phyloP scores from a whole-genome alignment of 148 eudicot genomes.

The Chenopodium formosanum region DNA sequence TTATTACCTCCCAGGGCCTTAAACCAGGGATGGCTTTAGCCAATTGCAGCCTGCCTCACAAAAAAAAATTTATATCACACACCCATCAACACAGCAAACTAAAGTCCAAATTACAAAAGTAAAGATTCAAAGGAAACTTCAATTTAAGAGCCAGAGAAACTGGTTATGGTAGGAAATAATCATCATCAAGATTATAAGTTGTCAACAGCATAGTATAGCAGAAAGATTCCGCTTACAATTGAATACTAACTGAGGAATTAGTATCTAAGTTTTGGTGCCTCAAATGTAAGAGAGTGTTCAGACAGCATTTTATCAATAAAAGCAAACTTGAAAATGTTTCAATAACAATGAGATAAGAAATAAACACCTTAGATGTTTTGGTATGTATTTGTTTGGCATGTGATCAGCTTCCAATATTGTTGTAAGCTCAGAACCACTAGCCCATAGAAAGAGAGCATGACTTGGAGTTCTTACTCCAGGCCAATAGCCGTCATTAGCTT shows the following conservation, averaged over 20 bases:
- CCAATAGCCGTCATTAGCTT: constrained; percentile 86
- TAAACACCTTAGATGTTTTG: constrained; percentile 67
- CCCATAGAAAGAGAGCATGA: constrained; percentile 88
- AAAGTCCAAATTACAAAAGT: background rate
- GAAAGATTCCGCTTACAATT: background rate
- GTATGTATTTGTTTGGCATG: constrained; percentile 88
- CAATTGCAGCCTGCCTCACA: constrained; percentile 55
- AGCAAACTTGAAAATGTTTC: background rate
- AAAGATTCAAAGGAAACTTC: background rate
- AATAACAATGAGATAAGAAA: background rate
- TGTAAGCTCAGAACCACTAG: constrained; percentile 86
- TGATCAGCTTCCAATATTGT: constrained; percentile 72
- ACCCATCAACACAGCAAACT: constrained; percentile 2
- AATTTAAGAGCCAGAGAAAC: background rate
- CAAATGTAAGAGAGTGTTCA: background rate
- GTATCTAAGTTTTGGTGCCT: background rate
- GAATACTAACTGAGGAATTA: background rate
- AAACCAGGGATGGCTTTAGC: constrained; percentile 73
- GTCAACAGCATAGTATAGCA: background rate
- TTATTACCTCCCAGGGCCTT: constrained; percentile 91
- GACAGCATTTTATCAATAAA: background rate
- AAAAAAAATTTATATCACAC: constrained; percentile 11
- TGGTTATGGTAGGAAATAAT: too few relatives aligned
- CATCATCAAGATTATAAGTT: background rate
- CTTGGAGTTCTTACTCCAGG: constrained; percentile 84